Evolutionary conservation across 2,329 filamentous ascomycete genomes (phyloP).

Genomic region (Calcarisporium arbuscula): DNA sequence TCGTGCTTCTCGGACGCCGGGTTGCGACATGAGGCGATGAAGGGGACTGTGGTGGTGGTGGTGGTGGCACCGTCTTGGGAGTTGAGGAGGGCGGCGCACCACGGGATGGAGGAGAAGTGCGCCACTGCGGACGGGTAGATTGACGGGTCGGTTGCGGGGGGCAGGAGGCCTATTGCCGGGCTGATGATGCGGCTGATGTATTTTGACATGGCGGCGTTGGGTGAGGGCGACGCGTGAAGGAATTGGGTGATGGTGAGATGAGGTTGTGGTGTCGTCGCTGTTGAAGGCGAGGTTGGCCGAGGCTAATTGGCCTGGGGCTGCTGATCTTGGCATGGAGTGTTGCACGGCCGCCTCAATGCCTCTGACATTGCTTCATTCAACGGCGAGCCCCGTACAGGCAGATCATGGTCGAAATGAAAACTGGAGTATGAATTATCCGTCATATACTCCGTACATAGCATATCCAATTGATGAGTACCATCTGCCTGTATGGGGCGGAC

Average conservation of each 20-base stretch:
- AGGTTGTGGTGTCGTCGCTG: neutral
- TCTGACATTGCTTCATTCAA: too few species aligned
- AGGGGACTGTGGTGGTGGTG: constrained; percentile 17
- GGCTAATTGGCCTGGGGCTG: neutral
- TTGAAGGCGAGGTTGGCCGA: neutral
- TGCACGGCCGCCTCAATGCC: too few species aligned
- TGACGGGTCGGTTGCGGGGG: constrained; percentile 17
- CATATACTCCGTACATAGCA: too few species aligned
- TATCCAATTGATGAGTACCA: too few species aligned
- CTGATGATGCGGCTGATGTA: constrained; percentile 23
- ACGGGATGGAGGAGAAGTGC: constrained; percentile 28
- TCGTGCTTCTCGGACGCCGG: constrained; percentile 21
- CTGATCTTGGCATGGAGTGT: neutral
- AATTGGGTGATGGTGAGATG: constrained; percentile 12
- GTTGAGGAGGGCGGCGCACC: constrained; percentile 26
- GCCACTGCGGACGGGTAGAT: constrained; percentile 21
- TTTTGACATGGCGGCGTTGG: too few species aligned
- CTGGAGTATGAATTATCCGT: too few species aligned
- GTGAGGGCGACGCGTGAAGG: constrained; percentile 14
- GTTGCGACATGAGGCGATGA: constrained; percentile 26
- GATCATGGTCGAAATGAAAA: too few species aligned
- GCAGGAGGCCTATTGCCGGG: constrained; percentile 21
- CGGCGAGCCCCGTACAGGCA: too few species aligned
- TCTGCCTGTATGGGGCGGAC: too few species aligned
- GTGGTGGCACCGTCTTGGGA: constrained; percentile 9